phyloP scores from a whole-genome alignment of 441 rosid genomes.

The Brassica hybrid region DNA sequence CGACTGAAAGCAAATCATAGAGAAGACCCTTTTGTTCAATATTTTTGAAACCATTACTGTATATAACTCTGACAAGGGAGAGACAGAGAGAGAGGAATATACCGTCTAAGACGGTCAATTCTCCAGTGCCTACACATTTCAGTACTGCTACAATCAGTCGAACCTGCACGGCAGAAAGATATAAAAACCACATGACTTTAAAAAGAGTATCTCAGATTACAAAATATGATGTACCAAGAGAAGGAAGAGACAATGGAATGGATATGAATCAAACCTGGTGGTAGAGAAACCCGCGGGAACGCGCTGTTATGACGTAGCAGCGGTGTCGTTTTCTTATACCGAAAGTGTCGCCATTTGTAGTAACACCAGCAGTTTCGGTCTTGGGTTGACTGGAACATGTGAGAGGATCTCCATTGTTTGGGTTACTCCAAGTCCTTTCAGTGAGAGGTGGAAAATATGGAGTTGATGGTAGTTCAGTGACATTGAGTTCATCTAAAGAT shows the following conservation, averaged over 20 bases:
- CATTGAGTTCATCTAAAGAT: conserved; percentile 79
- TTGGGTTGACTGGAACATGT: conserved; percentile 38
- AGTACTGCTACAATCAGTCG: conserved; percentile 85
- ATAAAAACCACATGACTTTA: neutral
- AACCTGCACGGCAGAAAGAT: conserved; percentile 74
- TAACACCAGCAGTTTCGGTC: conserved; percentile 33
- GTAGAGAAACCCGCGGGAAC: conserved; percentile 86
- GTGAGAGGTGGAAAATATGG: conserved; percentile 68
- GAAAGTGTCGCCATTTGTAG: conserved; percentile 36
- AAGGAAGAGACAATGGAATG: conserved; percentile 14
- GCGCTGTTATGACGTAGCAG: conserved; percentile 74
- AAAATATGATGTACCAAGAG: neutral
- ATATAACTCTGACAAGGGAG: conserved; percentile 20
- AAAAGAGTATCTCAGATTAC: no score
- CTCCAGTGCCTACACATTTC: conserved; percentile 87
- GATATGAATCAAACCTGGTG: conserved; percentile 68
- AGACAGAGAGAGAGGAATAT: conserved; percentile 5
- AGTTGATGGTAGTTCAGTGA: conserved; percentile 68
- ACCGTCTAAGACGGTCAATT: conserved; percentile 74
- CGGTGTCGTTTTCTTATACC: conserved; percentile 66
- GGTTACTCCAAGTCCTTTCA: conserved; percentile 50
- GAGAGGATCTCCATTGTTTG: conserved; percentile 41
- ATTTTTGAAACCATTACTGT: conserved; percentile 7
- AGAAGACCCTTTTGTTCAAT: neutral
- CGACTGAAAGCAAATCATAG: conserved; percentile 54